Evolutionary conservation across 345 rosid species (phyloP).

Genomic region (Barbarea vulgaris): DNA sequence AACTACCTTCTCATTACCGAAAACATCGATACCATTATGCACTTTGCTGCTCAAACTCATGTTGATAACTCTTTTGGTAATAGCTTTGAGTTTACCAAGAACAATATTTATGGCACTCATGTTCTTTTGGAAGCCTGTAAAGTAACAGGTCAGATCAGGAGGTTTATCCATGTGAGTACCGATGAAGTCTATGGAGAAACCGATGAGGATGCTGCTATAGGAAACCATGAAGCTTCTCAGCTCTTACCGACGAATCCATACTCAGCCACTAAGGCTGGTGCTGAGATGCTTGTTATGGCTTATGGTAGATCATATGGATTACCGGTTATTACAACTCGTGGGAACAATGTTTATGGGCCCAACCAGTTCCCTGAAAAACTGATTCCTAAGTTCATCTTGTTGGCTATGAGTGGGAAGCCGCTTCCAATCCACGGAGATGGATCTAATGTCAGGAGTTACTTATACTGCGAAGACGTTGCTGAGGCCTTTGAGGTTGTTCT

Average conservation of each 20-base stretch:
- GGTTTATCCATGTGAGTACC: slow-evolving; percentile 74
- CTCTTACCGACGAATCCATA: slow-evolving; percentile 67
- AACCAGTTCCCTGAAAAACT: slow-evolving; percentile 68
- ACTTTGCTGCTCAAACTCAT: slow-evolving; percentile 71
- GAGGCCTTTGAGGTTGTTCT: slow-evolving; percentile 71
- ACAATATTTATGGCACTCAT: slow-evolving; percentile 67
- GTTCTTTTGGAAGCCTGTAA: slow-evolving; percentile 74
- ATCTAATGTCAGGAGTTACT: slow-evolving; percentile 65
- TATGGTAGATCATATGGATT: slow-evolving; percentile 63
- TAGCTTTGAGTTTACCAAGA: slow-evolving; percentile 64
- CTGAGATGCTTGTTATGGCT: slow-evolving; percentile 76
- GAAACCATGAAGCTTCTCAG: slow-evolving; percentile 70
- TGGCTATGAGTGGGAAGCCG: slow-evolving; percentile 59
- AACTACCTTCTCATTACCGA: slow-evolving; percentile 56
- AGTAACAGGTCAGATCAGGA: slow-evolving; percentile 51
- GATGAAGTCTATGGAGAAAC: slow-evolving; percentile 78
- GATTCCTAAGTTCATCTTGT: slow-evolving; percentile 63
- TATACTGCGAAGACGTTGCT: slow-evolving; percentile 63
- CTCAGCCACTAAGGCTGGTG: slow-evolving; percentile 71
- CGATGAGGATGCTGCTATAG: slow-evolving; percentile 57
- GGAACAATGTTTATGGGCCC: slow-evolving; percentile 71
- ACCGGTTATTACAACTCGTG: slow-evolving; percentile 61
- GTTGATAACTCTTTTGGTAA: slow-evolving; percentile 74
- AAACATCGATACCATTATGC: slow-evolving; percentile 64
- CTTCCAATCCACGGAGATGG: slow-evolving; percentile 72